These are phyloP conservation scores for Ogataea glucozyma DNA, from an alignment of 805 yeast genomes.

Conservation along the genomic window DNA sequence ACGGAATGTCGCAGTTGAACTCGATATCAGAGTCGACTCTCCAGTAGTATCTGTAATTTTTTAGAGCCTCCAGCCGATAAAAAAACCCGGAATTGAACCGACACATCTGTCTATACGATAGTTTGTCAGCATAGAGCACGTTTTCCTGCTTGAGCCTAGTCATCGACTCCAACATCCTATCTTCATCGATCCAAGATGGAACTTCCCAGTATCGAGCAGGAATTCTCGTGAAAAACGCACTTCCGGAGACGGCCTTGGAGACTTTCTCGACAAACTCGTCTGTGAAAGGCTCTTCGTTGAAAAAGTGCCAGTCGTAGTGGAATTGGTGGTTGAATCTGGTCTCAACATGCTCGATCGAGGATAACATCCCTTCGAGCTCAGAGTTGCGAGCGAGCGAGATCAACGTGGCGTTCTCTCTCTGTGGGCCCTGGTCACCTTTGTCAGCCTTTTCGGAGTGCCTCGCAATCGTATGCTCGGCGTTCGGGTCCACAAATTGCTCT, in stretches of 20 bases:
- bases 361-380: slow-evolving; percentile 39
- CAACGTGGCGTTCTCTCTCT: slow-evolving; percentile 64
- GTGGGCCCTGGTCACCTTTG: too few species aligned
- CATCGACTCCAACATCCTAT: slow-evolving; percentile 33
- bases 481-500: too few species aligned
- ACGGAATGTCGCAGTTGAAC: slow-evolving; percentile 50
- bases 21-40: slow-evolving; percentile 55
- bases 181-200: slow-evolving; percentile 44
- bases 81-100: slow-evolving; percentile 52
- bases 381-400: slow-evolving; percentile 44
- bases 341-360: slow-evolving; percentile 39
- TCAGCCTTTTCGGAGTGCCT: too few species aligned
- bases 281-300: slow-evolving; percentile 48
- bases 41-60: slow-evolving; percentile 56
- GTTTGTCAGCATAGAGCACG: slow-evolving; percentile 58
- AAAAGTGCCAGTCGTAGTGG: slow-evolving; percentile 47
- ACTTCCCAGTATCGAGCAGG: slow-evolving; percentile 49
- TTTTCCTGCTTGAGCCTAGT: slow-evolving; percentile 28
- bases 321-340: slow-evolving; percentile 39
- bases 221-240: slow-evolving; percentile 42
- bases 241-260: slow-evolving; percentile 39
- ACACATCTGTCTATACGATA: slow-evolving; percentile 72
- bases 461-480: too few species aligned
- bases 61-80: slow-evolving; percentile 47
- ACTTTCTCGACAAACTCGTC: slow-evolving; percentile 36